Conservation (phyloP, 208 protist species). For the Trypanosoma cruzi region DNA sequence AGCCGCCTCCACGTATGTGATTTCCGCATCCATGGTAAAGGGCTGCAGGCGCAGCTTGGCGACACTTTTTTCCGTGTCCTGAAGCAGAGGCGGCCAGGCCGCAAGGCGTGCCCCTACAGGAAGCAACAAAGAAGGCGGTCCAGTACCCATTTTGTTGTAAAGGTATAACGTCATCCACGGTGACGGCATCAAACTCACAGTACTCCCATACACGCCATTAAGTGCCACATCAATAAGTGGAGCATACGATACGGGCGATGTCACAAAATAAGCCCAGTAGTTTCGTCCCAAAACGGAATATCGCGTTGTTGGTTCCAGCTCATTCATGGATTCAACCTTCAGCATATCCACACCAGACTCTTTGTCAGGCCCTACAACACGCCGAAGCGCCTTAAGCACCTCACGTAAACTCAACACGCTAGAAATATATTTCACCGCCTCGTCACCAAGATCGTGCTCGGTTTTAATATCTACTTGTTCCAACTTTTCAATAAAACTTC, state of each 20-base stretch:
- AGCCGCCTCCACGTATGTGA: constrained; percentile 59
- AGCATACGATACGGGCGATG: constrained; percentile 55
- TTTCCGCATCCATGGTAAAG: constrained; percentile 75
- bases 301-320: constrained; percentile 85
- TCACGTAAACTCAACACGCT: constrained; percentile 80
- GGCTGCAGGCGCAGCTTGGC: constrained; percentile 61
- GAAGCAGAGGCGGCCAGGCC: constrained; percentile 58
- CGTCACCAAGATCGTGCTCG: constrained; percentile 58
- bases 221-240: constrained; percentile 81
- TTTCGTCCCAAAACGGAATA: constrained; percentile 86
- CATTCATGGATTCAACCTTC: constrained; percentile 90
- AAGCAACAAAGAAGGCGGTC: constrained; percentile 67
- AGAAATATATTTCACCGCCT: constrained; percentile 87
- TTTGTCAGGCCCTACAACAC: constrained; percentile 43
- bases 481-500: constrained; percentile 72
- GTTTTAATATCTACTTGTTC: constrained; percentile 49
- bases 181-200: constrained; percentile 74
- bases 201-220: constrained; percentile 77
- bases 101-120: constrained; percentile 66
- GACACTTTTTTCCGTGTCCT: constrained; percentile 25
- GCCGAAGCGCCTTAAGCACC: constrained; percentile 62
- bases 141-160: constrained; percentile 46
- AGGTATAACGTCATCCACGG: constrained; percentile 85
- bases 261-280: constrained; percentile 85
- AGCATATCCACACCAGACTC: constrained; percentile 80